Base-by-base conservation (phyloP, 305 asterid species). In the Caryopteris hybrid region DNA sequence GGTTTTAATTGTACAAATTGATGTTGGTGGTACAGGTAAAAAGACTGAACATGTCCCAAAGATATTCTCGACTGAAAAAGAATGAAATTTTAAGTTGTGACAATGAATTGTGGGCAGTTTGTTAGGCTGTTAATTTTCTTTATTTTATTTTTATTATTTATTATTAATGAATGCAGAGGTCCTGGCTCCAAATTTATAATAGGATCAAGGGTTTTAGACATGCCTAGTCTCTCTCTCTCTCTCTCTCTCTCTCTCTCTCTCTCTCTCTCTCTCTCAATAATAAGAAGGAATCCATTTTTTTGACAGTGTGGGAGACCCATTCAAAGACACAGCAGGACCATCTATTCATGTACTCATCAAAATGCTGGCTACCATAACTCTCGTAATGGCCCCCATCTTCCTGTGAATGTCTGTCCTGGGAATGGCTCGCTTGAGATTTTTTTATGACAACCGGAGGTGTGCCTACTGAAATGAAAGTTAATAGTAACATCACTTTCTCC, bases 281-380 rank as follows among this genome's bases (percentile, higher is more conserved):
- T 34, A 5, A 34, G 8, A 9, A 38, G 9, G 9, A 0, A 4
- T 29, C 34, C 34, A 7, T 38, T 8, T 4, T 5, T 9, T 69
- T 59, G 77, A 78, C 87, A 94, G 99, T 39, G 99, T 94, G 61
- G 99, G 99, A 52, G 99, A 94, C 53, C 99, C 99, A 33, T 94
- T 94, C 78, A 94, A 94, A 71, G 99, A 94, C 82, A 94, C 99
- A 8, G 99, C 99, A 3, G 99, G 99, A 27, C 99, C 99, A 60
- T 94, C 99, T 16, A 69, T 94, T 66, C 99, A 94, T 63, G 99
- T 94, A 22, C 96, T 94, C 27, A 94, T 94, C 69, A 94, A 94
- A 74, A 87, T 94, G 99, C 87, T 94, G 78, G 98, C 99, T 43
- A 94, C 99, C 7, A 94, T 94, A 36, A 94, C 99, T 59, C 98